Evolutionary conservation across 2,329 filamentous ascomycete genomes (phyloP).

Genomic region (Capronia americana): DNA sequence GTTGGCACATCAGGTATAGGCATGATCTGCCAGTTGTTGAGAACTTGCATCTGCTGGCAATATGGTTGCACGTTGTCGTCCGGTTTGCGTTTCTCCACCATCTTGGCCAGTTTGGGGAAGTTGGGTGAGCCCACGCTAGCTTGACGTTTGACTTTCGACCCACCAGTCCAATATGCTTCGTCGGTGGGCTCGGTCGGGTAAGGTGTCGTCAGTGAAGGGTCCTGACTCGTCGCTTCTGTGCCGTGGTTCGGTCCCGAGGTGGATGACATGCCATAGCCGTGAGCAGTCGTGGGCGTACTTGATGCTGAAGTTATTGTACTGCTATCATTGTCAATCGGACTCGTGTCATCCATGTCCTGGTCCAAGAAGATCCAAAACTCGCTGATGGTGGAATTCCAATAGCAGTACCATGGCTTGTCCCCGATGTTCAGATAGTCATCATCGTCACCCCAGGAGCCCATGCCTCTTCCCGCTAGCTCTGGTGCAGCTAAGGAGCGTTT

Average conservation of each 20-base stretch:
- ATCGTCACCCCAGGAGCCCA: conserved; percentile 42
- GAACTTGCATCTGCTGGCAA: conserved; percentile 69
- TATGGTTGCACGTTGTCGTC: conserved; percentile 55
- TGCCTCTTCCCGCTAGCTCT: conserved; percentile 31
- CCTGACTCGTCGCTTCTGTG: conserved; percentile 23
- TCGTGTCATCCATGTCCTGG: conserved; percentile 52
- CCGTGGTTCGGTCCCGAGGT: conserved; percentile 15
- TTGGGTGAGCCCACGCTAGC: conserved; percentile 36
- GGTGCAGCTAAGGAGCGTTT: conserved; percentile 40
- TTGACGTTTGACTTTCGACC: conserved; percentile 31
- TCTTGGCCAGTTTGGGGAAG: conserved; percentile 67
- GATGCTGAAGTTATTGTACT: conserved; percentile 33
- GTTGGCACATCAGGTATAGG: conserved; percentile 40
- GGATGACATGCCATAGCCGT: conserved; percentile 7
- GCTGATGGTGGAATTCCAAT: conserved; percentile 71
- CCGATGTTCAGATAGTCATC: conserved; percentile 57
- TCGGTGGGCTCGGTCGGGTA: conserved; percentile 31
- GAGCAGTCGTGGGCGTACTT: conserved; percentile 27
- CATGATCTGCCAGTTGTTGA: conserved; percentile 57
- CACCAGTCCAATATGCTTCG: conserved; percentile 32
- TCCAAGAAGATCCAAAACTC: conserved; percentile 72
- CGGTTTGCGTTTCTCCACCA: conserved; percentile 67
- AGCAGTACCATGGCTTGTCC: conserved; percentile 72
- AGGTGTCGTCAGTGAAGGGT: conserved; percentile 38
- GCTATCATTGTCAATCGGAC: conserved; percentile 32